Base-by-base conservation (phyloP, 148 eudicot species). In the Vaccinium darrowii region DNA sequence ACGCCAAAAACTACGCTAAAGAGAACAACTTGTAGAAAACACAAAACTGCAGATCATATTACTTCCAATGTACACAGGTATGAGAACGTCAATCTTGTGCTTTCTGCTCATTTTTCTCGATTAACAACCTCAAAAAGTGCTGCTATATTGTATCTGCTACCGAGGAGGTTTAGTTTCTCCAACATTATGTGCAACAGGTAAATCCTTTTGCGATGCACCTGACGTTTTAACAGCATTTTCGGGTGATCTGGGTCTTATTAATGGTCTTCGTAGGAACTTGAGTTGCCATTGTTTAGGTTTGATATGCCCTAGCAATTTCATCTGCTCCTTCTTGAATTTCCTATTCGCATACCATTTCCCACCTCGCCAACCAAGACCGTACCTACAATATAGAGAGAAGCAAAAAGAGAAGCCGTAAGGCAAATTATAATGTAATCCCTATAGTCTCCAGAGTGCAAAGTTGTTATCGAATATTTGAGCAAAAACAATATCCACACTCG, bases 331-430 rank as follows among this genome's bases (percentile, higher is more conserved):
- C 84, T 88, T 88, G 81, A 93, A 93, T 77, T 89, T 92, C 81
- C 98, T 91, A 88, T 89, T 93, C 21, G 96, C 92, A 78, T 90
- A 94, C 98, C 99, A 93, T 84, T 85, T 91, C 57, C 99, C 99
- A 78, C 98, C 98, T 71, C 98, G 91, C 98, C 96, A 97, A 67
- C 99, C 99, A 87, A 97, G 84, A 47, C 86, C 93, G 83, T 93
- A 95, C 86, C 99, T 97, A 91, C 86, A 84, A 69, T 74, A 19
- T 18, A 62, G 27, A 47, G 76, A 76, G 62, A 83, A 65, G 58
- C 56, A 30, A 63, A 69, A 82, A 72, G 49, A n/a, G 18, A 57
- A 62, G 33, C 52, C 11, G 58, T 43, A 16, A 80, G 15, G 67
- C 49, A 18, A 21, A 11, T 74, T 18, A 18, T 8, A 67, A 65